Base-by-base conservation (phyloP, 1,284 basidiomycete genomes). In the Malassezia japonica region DNA sequence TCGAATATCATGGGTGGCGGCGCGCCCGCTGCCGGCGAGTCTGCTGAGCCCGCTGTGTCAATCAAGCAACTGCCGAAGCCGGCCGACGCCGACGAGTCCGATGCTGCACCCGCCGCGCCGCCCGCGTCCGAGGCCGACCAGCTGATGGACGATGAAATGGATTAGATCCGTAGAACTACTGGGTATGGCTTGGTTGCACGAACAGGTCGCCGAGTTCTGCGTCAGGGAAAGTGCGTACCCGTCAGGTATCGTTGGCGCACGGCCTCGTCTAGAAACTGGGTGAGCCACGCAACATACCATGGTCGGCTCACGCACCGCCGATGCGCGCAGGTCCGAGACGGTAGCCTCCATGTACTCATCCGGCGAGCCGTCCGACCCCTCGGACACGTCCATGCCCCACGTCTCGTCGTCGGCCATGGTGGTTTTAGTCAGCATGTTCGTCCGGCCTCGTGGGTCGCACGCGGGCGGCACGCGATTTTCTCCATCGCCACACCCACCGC, bases 101-200 rank as follows among this genome's bases (percentile, higher is more conserved):
- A 8, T 3, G 20, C 27, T 3, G 8, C 13, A 12, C n/a, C 38
- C n/a, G 31, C 24, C n/a, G 15, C 18, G 20, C 15, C 15, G 24
- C n/a, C 21, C 3, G 32, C 20, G 15, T 23, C 32, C 2, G 51
- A 54, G 21, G 51, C 51, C 2, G 51, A 48, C 16, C 25, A 54
- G 46, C 47, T 54, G 15, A 36, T 48, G 29, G 51, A 54, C 28
- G 41, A 54, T 16, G 51, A 54, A 28, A 54, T 54, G 51, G 51
- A 54, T 27, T 54, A 48, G 24, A 7, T 34, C 6, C 29, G 20
- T 33, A 34, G 42, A 5, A 7, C 10, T 24, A 15, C 2, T 27
- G 15, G 20, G 27, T 42, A 18, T 31, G 13, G 6, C 10, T 25
- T 36, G 35, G 12, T 15, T 42, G 18, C 4, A 27, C 16, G 15